These are phyloP conservation scores for Penicillium sp. DNA, from an alignment of 2,329 filamentous ascomycete genomes.

Conservation along the genomic window DNA sequence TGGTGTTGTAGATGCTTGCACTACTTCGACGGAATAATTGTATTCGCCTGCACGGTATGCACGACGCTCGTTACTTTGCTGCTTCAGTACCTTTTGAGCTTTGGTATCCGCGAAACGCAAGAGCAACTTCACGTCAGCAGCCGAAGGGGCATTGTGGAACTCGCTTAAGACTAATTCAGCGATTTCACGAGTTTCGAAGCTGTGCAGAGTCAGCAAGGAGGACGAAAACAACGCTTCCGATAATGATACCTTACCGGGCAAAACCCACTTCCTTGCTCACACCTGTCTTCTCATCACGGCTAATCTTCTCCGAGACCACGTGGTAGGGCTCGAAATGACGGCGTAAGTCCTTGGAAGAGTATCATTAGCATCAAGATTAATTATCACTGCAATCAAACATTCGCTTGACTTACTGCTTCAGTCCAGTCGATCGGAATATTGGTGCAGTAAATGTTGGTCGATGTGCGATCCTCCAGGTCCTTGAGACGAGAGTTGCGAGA, in stretches of 20 bases:
- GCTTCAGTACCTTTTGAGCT: slow-evolving; percentile 94
- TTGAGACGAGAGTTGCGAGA: slow-evolving; percentile 98
- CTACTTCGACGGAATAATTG: slow-evolving; percentile 58
- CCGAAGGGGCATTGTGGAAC: slow-evolving; percentile 78
- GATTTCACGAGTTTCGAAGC: slow-evolving; percentile 84
- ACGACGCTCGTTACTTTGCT: slow-evolving; percentile 89
- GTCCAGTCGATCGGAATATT: slow-evolving; percentile 91
- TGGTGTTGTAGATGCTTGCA: slow-evolving; percentile 42
- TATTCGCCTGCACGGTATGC: slow-evolving; percentile 97
- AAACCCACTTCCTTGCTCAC: slow-evolving; percentile 97
- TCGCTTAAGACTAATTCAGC: slow-evolving; percentile 86
- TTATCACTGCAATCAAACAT: background rate
- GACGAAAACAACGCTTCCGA: slow-evolving; percentile 2
- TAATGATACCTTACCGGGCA: slow-evolving; percentile 67
- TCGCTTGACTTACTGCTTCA: slow-evolving; percentile 67
- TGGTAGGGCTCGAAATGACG: slow-evolving; percentile 53
- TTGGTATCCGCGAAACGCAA: slow-evolving; percentile 97
- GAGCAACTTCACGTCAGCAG: slow-evolving; percentile 81
- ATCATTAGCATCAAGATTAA: slow-evolving; percentile 53
- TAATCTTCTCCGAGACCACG: slow-evolving; percentile 91
- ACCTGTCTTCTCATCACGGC: slow-evolving; percentile 79
- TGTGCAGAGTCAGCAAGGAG: slow-evolving; percentile 40
- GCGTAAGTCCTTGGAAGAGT: slow-evolving; percentile 68
- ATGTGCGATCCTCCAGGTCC: slow-evolving; percentile 83
- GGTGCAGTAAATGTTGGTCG: slow-evolving; percentile 97